phyloP scores from a whole-genome alignment of 345 rosid genomes.

The Gossypium mustelinum region DNA sequence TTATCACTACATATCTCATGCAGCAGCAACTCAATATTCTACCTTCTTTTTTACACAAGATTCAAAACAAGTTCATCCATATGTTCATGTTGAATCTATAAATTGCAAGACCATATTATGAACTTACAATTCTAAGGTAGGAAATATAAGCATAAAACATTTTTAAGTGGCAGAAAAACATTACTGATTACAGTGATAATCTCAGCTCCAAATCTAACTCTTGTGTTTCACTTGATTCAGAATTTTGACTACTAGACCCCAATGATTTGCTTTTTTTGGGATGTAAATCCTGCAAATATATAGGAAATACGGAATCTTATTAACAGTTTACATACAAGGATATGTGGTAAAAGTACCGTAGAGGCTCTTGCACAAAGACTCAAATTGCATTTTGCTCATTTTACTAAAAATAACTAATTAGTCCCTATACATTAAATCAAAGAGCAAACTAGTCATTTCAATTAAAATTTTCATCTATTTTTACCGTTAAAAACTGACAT shows the following conservation, averaged over 20 bases:
- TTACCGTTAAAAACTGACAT: no score
- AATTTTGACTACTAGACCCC: conserved; percentile 66
- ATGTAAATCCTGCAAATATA: conserved; percentile 31
- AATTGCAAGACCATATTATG: neutral
- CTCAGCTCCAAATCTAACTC: conserved; percentile 90
- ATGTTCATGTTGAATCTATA: conserved; percentile 7
- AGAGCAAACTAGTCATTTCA: no score
- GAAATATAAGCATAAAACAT: neutral
- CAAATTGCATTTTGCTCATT: no score
- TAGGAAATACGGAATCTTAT: neutral
- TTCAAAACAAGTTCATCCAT: conserved; percentile 5
- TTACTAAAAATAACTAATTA: no score
- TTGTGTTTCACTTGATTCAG: conserved; percentile 63
- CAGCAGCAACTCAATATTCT: conserved; percentile 1
- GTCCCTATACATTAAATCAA: no score
- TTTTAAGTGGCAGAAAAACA: neutral
- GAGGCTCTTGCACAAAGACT: no score
- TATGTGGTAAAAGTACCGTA: no score
- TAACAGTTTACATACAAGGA: no score
- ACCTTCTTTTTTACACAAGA: conserved; percentile 9
- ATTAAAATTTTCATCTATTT: no score
- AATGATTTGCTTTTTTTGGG: conserved; percentile 37
- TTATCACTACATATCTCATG: neutral
- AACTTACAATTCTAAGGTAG: conserved; percentile 14
- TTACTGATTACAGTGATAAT: conserved; percentile 46